These are phyloP conservation scores for Huntiella bhutanensis DNA, from an alignment of 2,329 filamentous ascomycete species.

Conservation along the genomic window DNA sequence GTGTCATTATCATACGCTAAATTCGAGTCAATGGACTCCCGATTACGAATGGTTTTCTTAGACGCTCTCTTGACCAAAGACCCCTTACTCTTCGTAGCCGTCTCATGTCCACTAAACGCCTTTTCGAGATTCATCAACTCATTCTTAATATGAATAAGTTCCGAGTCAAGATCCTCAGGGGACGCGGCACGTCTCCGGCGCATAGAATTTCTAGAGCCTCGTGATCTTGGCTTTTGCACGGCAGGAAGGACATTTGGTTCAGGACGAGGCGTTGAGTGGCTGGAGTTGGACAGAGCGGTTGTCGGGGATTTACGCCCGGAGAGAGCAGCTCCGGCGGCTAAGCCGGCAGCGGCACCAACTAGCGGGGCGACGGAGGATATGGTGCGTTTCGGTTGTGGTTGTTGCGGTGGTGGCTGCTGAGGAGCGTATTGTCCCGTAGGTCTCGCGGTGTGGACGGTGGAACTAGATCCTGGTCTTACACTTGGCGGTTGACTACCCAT, in stretches of 20 bases:
- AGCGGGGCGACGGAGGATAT: too few species aligned
- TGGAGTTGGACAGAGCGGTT: too few species aligned
- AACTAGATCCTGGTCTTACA: background rate
- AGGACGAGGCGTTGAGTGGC: too few species aligned
- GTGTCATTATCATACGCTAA: conserved; percentile 1
- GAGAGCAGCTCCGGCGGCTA: too few species aligned
- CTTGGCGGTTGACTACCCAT: background rate
- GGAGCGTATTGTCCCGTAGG: too few species aligned
- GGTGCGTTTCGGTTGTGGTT: too few species aligned
- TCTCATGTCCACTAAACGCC: background rate
- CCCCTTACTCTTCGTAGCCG: background rate
- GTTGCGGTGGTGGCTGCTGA: too few species aligned
- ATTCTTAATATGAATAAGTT: conserved; percentile 1
- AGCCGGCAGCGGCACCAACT: too few species aligned
- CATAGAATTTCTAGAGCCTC: too few species aligned
- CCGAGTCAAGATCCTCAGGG: background rate
- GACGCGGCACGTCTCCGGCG: background rate
- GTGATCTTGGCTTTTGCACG: too few species aligned
- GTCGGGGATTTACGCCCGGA: too few species aligned
- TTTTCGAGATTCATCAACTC: conserved; percentile 1
- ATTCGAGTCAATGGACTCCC: background rate
- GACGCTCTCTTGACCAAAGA: background rate
- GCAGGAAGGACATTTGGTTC: too few species aligned
- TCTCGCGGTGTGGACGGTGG: conserved; percentile 1
- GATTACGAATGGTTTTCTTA: conserved; percentile 4